phyloP scores from a whole-genome alignment of 75 land plant species.

The Selaginella tamariscina region DNA sequence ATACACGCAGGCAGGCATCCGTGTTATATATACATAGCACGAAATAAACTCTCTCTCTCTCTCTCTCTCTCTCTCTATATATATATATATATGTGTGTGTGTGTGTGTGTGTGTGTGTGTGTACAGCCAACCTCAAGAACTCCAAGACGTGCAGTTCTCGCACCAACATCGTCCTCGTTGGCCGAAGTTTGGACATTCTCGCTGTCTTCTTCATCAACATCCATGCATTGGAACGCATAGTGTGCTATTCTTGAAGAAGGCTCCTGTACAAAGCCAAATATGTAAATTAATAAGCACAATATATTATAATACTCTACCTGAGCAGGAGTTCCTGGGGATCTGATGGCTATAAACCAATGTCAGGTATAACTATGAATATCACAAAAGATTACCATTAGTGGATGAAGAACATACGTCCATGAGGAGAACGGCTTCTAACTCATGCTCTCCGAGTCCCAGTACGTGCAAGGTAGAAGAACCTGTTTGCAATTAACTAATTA shows the following conservation, averaged over 20 bases:
- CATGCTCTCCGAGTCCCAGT: constrained; percentile 27
- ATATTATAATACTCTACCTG: neutral
- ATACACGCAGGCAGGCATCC: no score
- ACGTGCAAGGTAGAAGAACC: constrained; percentile 30
- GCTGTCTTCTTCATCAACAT: constrained; percentile 9
- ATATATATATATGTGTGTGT: no score
- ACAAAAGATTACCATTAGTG: constrained; percentile 6
- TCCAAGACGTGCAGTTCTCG: constrained; percentile 21
- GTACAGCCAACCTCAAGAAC: constrained; percentile 21
- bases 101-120: no score
- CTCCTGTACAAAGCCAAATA: constrained; percentile 15
- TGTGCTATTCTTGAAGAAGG: neutral
- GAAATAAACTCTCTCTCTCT: no score
- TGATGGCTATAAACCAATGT: neutral
- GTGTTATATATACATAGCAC: no score
- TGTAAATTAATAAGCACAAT: neutral
- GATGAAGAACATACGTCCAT: constrained; percentile 15
- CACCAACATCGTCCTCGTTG: constrained; percentile 7
- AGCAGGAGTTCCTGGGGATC: neutral
- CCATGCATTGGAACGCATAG: constrained; percentile 25
- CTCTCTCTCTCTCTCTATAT: no score
- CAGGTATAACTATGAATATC: neutral
- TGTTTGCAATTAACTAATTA: neutral
- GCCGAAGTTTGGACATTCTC: neutral
- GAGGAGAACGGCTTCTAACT: constrained; percentile 25